Evolutionary conservation across 2,329 filamentous ascomycete genomes (phyloP).

Genomic region (Aspergillus jensenii): DNA sequence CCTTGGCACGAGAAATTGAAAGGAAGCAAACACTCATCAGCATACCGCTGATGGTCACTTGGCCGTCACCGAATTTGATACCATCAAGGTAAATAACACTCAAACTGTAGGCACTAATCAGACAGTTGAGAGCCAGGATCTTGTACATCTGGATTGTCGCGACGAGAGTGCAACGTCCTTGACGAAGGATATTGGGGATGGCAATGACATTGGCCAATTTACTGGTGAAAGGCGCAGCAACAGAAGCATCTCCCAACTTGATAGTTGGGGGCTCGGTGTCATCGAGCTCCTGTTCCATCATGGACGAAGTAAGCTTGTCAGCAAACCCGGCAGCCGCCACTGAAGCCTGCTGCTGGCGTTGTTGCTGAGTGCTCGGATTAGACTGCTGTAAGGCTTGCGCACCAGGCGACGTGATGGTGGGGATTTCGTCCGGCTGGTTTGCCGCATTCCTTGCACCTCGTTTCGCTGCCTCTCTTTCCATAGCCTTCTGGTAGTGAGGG

Average conservation of each 20-base stretch:
- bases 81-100: slow-evolving; percentile 95
- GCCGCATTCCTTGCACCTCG: slow-evolving; percentile 62
- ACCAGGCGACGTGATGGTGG: slow-evolving; percentile 66
- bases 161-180: slow-evolving; percentile 94
- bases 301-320: slow-evolving; percentile 78
- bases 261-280: slow-evolving; percentile 91
- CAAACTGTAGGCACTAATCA: slow-evolving; percentile 96
- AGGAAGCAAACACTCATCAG: slow-evolving; percentile 99
- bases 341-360: slow-evolving; percentile 57
- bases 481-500: slow-evolving; percentile 90
- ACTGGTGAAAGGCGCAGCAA: slow-evolving; percentile 95
- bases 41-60: slow-evolving; percentile 98
- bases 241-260: slow-evolving; percentile 95
- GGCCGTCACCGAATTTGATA: slow-evolving; percentile 98
- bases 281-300: slow-evolving; percentile 88
- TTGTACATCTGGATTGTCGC: slow-evolving; percentile 99
- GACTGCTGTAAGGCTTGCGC: slow-evolving; percentile 60
- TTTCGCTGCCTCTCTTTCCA: slow-evolving; percentile 78
- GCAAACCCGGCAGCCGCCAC: slow-evolving; percentile 75
- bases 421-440: slow-evolving; percentile 57
- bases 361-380: slow-evolving; percentile 50
- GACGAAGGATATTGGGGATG: slow-evolving; percentile 96
- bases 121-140: slow-evolving; percentile 94
- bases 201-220: slow-evolving; percentile 96
- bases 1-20: slow-evolving; percentile 93